Base-by-base conservation (phyloP, 106 monocot genomes). In the Triglochin maritima region DNA sequence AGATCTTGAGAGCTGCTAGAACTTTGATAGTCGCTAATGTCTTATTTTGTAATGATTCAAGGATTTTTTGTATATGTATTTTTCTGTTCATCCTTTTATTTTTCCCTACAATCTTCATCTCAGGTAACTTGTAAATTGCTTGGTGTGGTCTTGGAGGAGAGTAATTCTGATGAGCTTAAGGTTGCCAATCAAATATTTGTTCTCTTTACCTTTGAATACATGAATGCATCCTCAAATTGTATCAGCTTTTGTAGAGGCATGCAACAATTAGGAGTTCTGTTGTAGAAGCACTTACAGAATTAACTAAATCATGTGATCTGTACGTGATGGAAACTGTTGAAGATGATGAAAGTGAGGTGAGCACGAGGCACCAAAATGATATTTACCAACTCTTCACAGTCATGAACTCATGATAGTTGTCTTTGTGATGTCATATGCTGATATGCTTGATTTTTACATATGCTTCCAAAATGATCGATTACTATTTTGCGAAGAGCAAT, bases 271-370 rank as follows among this genome's bases (percentile, higher is more conserved):
- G 83, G 72, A 70, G 56, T n/a, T 71, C 91, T 67, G 85, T 74
- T 17, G 71, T 88, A 44, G 86, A 98, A 80, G 72, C 86, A 59
- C 69, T 98, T 48, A 73, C 63, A 17, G 91, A 98, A 74, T 80
- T 98, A 56, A 29, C 74, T 29, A 88, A 82, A 77, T 64, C 47
- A 61, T 87, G 85, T 64, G 96, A 98, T 71, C 46, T 98, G 47
- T 98, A 98, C 76, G 68, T 98, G 62, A 98, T 98, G 96, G 96
- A 98, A 74, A 98, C 79, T 49, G 80, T 91, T 64, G 70, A 77
- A 67, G 96, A 98, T 77, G 91, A 91, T 84, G 85, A 86, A 67
- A 88, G 79, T 69, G 91, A 91, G 91, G 96, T 98, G 63, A 57
- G 59, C 3, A 10, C 17, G 3, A 9, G 4, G 13, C 3, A 4